Conservation (phyloP, 768 basidiomycete species). For the Amanita thiersii region DNA sequence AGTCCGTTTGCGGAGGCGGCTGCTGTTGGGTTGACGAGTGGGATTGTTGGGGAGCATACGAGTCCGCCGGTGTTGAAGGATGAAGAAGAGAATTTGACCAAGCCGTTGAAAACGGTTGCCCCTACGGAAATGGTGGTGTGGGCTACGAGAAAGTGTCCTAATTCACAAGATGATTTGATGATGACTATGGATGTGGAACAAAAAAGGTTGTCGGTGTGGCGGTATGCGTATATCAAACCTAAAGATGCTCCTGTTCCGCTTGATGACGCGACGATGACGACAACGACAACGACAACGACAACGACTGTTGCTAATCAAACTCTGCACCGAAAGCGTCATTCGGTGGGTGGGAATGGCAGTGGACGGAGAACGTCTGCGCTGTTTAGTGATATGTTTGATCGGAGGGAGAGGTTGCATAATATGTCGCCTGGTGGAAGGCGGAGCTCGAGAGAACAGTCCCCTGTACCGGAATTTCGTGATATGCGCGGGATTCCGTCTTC, state of each 20-base stretch:
- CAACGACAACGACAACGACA: not conserved
- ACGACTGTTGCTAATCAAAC: slow-evolving; percentile 1
- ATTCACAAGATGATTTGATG: slow-evolving; percentile 35
- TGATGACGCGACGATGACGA: slow-evolving; percentile 11
- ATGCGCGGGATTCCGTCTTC: slow-evolving; percentile 44
- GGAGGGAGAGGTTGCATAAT: slow-evolving; percentile 25
- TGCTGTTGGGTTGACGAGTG: slow-evolving; percentile 58
- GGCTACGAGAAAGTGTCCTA: slow-evolving; percentile 35
- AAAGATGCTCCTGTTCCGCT: slow-evolving; percentile 42
- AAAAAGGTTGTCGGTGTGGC: slow-evolving; percentile 56
- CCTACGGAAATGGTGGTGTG: slow-evolving; percentile 61
- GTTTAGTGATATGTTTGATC: slow-evolving; percentile 23
- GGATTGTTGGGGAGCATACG: slow-evolving; percentile 40
- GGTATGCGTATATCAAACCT: slow-evolving; percentile 59
- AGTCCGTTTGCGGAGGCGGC: slow-evolving; percentile 71
- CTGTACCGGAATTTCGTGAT: slow-evolving; percentile 26
- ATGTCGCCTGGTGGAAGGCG: slow-evolving; percentile 28
- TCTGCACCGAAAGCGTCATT: slow-evolving; percentile 26
- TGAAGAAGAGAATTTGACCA: slow-evolving; percentile 43
- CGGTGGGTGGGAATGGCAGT: slow-evolving; percentile 24
- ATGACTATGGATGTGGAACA: slow-evolving; percentile 53
- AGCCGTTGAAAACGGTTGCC: slow-evolving; percentile 46
- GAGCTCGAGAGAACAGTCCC: slow-evolving; percentile 24
- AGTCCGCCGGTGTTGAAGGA: slow-evolving; percentile 35
- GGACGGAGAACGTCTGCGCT: slow-evolving; percentile 32